Conservation (phyloP, 1,284 basidiomycete species). For the Cystobasidium sp. region DNA sequence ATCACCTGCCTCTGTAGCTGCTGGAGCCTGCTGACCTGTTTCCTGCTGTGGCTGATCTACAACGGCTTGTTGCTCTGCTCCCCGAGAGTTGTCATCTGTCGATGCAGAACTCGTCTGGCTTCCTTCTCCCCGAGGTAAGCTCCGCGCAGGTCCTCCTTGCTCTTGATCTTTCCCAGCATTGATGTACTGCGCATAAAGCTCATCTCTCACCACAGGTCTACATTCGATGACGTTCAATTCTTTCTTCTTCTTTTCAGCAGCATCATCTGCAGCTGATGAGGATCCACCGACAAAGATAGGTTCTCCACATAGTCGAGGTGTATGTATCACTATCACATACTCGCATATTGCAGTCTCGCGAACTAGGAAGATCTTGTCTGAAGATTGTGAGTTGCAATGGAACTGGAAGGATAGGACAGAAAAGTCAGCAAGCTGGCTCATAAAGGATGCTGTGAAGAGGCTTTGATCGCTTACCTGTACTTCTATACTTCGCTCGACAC, state of each 20-base stretch:
- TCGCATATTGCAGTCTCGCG: conserved; percentile 85
- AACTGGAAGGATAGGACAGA: conserved; percentile 63
- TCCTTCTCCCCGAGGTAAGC: not conserved
- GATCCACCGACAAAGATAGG: conserved; percentile 74
- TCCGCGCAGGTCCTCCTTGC: not conserved
- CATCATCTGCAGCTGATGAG: conserved; percentile 57
- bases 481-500: conserved; percentile 80
- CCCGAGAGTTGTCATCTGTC: too few species aligned
- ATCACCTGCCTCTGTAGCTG: not conserved
- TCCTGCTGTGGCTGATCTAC: too few species aligned
- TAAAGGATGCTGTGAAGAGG: conserved; percentile 8
- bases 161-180: not conserved
- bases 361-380: conserved; percentile 76
- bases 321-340: conserved; percentile 89
- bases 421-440: not conserved
- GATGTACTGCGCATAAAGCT: conserved; percentile 21
- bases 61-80: too few species aligned
- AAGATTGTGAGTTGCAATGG: conserved; percentile 72
- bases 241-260: conserved; percentile 24
- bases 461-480: conserved; percentile 70
- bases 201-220: conserved; percentile 30
- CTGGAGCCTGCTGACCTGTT: not conserved
- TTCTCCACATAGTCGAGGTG: conserved; percentile 85
- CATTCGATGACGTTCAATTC: conserved; percentile 37
- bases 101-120: too few species aligned